Evolutionary conservation across 106 monocot species (phyloP).

Genomic region (Allium sativum): DNA sequence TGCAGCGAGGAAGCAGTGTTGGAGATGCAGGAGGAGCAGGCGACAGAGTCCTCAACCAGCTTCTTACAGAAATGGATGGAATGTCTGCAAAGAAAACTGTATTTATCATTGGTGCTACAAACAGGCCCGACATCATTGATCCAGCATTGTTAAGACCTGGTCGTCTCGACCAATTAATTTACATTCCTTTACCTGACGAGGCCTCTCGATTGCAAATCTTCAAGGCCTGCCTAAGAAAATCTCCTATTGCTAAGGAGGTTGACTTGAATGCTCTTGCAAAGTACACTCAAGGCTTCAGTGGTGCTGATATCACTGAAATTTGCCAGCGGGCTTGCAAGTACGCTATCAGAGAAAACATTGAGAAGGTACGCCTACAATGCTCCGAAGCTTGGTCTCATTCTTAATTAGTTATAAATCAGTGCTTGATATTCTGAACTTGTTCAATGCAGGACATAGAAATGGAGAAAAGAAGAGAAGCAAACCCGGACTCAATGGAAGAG

Average conservation of each 20-base stretch:
- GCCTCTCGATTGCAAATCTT: constrained; percentile 71
- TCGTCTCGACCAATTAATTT: constrained; percentile 81
- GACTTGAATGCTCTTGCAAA: constrained; percentile 70
- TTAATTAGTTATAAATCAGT: too few relatives aligned
- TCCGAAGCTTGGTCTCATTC: too few relatives aligned
- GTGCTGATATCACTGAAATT: constrained; percentile 92
- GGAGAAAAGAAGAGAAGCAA: constrained; percentile 39
- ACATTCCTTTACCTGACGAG: constrained; percentile 86
- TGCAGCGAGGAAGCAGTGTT: constrained; percentile 76
- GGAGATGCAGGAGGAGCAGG: constrained; percentile 92
- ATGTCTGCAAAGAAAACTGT: constrained; percentile 90
- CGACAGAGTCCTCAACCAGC: constrained; percentile 82
- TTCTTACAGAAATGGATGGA: constrained; percentile 91
- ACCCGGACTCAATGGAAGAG: constrained; percentile 75
- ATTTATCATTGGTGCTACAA: constrained; percentile 86
- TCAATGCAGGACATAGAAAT: constrained; percentile 21
- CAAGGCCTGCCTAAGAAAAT: constrained; percentile 79
- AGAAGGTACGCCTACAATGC: constrained; percentile 45
- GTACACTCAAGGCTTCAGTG: constrained; percentile 89
- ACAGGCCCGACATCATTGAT: constrained; percentile 91
- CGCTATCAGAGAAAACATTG: constrained; percentile 88
- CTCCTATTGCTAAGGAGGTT: constrained; percentile 78
- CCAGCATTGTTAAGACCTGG: constrained; percentile 81
- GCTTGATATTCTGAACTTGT: too few relatives aligned
- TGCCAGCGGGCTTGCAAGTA: constrained; percentile 90